Conservation (phyloP, 352 stramenopile genomes). For the Phytophthora europaea region DNA sequence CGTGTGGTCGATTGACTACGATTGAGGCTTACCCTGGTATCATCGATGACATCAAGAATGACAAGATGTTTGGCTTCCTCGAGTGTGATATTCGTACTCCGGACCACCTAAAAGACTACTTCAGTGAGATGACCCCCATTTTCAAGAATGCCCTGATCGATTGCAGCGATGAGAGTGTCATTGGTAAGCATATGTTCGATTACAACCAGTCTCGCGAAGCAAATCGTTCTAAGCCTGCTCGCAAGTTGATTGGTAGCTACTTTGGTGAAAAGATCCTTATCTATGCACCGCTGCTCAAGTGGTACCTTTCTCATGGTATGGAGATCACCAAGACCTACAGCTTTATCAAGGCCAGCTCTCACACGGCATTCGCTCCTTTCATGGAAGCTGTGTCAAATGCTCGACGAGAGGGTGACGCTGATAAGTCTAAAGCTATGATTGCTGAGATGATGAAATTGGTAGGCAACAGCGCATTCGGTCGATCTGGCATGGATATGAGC, state of each 20-base stretch:
- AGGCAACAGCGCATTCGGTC: too few species aligned
- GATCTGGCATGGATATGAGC: too few species aligned
- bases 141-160: constrained; percentile 19
- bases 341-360: constrained; percentile 32
- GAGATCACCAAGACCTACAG: constrained; percentile 36
- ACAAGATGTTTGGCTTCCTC: not conserved
- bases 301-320: constrained; percentile 45
- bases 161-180: not conserved
- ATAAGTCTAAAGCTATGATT: constrained; percentile 31
- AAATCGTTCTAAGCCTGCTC: constrained; percentile 21
- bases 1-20: constrained; percentile 32
- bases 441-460: too few species aligned
- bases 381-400: constrained; percentile 38
- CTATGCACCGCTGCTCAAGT: constrained; percentile 45
- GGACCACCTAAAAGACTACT: not conserved
- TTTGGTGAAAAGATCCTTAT: constrained; percentile 49
- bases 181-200: not conserved
- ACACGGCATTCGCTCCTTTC: constrained; percentile 30
- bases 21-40: constrained; percentile 6
- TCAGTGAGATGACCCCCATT: too few species aligned
- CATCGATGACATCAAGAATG: constrained; percentile 30
- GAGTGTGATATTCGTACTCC: too few species aligned
- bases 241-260: constrained; percentile 43
- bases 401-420: constrained; percentile 32
- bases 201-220: not conserved